Conservation (phyloP, 495 filamentous ascomycete species). For the Aspergillus bertholletiae region DNA sequence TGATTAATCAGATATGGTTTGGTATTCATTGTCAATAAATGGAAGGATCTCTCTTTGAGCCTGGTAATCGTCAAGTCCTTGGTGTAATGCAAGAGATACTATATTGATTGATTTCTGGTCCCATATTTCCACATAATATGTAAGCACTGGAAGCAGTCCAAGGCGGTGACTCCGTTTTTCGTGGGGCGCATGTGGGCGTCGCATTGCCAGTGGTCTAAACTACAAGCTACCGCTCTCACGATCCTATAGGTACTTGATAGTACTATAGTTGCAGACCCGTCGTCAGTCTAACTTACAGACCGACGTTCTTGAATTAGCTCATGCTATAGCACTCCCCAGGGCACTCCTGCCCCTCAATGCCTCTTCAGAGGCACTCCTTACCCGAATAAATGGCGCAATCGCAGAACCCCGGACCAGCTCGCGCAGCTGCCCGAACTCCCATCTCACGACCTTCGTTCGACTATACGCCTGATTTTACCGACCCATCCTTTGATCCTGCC, state of each 20-base stretch:
- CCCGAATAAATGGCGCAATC: slow-evolving; percentile 16
- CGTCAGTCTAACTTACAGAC: not conserved
- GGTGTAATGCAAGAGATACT: too few relatives aligned
- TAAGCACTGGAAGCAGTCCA: too few relatives aligned
- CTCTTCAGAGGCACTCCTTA: not conserved
- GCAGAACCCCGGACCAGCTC: slow-evolving; percentile 17
- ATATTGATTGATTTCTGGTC: too few relatives aligned
- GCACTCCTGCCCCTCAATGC: slow-evolving; percentile 4
- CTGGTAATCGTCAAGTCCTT: not conserved
- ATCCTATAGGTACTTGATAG: too few relatives aligned
- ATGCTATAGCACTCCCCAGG: slow-evolving; percentile 6
- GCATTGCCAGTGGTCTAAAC: not conserved
- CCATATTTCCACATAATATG: too few relatives aligned
- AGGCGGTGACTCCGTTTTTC: not conserved
- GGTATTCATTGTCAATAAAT: not conserved
- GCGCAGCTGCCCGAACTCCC: slow-evolving; percentile 8
- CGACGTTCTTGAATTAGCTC: not conserved
- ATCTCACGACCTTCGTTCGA: slow-evolving; percentile 57
- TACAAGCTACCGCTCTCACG: not conserved
- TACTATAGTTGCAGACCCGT: too few relatives aligned
- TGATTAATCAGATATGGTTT: not conserved
- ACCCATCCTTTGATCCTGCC: slow-evolving; percentile 71
- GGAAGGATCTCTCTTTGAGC: not conserved
- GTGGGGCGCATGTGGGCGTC: not conserved
- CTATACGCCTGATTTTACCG: slow-evolving; percentile 61